Evolutionary conservation across 768 basidiomycete genomes (phyloP), one percentile per base, ranked within the genome.

Genomic region (Boletus huronensis): DNA sequence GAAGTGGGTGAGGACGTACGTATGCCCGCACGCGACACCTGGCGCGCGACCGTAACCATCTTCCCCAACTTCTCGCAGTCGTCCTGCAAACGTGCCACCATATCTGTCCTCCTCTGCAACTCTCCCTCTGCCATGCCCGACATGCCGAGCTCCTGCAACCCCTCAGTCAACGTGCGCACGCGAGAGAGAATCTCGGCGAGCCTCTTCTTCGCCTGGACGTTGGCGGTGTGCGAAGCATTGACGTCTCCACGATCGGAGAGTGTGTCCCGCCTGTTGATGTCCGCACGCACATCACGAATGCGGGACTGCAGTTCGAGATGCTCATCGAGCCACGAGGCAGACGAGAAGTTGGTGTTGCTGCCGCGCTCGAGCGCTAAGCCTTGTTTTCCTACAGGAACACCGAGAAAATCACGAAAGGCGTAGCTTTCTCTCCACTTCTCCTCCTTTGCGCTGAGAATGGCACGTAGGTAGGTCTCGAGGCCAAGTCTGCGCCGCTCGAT

Each of bases 41-140:
- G 82, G 54, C 81, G 81, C 29, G 82, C 87, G 43, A 90, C 82
- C 32, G 90, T 88, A 39, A 93, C 86, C 79, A 96, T 90, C 77
- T 83, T 84, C 36, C 83, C 82, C 54, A 97, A 76, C 75, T 88
- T 90, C 75, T 90, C 90, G 74, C 90, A 88, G 68, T 98, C 95
- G 67, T 94, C 93, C 72, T 89, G 88, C 61, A 98, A 75, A 54
- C 87, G 79, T 51, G 86, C 88, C 48, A 94, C 84, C 85, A 97
- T 86, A 64, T 94, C 95, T 56, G 87, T 87, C 58, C 96, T 78
- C 52, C 96, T 76, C 72, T 88, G 86, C 63, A 93, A 76, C 77
- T 98, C 96, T n/a, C 96, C 96, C 69, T 93, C 85, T 59, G 83
- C 87, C 80, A 98, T 81, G 35, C 90, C 92, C 39, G 76, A 75